phyloP scores from a whole-genome alignment of 2,329 filamentous ascomycete genomes.

The Coniosporium tulheliwenetii region DNA sequence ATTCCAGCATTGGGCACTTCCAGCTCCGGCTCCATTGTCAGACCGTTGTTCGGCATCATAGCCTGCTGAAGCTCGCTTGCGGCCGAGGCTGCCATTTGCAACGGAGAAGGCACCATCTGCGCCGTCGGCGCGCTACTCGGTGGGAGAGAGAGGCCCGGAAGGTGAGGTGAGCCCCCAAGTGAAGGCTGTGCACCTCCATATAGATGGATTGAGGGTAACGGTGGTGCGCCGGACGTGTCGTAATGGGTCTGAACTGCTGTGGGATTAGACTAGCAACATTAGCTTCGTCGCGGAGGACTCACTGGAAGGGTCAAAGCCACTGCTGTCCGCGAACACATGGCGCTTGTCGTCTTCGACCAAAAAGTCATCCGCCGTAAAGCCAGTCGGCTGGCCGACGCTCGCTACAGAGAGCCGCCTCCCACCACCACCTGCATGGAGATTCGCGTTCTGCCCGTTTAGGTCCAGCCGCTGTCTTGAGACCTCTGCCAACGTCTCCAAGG shows the following conservation, averaged over 20 bases:
- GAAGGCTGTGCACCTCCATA: too few relatives aligned
- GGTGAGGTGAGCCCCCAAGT: constrained; percentile 1
- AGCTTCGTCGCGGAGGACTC: too few relatives aligned
- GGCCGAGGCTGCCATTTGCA: constrained; percentile 23
- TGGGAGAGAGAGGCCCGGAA: constrained; percentile 11
- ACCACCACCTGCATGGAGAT: constrained; percentile 14
- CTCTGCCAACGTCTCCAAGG: constrained; percentile 74
- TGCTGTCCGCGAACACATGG: background rate
- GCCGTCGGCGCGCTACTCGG: constrained; percentile 14
- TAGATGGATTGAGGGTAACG: too few relatives aligned
- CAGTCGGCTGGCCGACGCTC: constrained; percentile 19
- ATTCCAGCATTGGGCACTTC: constrained; percentile 13
- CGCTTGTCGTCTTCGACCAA: constrained; percentile 18
- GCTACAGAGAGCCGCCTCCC: constrained; percentile 26
- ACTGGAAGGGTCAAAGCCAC: too few relatives aligned
- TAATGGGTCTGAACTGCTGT: too few relatives aligned
- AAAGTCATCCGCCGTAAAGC: constrained; percentile 19
- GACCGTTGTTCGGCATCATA: constrained; percentile 16
- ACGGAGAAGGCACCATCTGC: constrained; percentile 17
- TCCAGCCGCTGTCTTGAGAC: constrained; percentile 64
- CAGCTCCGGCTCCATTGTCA: constrained; percentile 20
- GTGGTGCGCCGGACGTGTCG: too few relatives aligned
- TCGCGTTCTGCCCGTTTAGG: constrained; percentile 43
- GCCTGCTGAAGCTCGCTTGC: constrained; percentile 18
- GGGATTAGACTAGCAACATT: too few relatives aligned